Percentiles rank a stretch among this genome's conserved stretches.
Evolutionary conservation across 306 rosid species (phyloP).

Genomic region (Carpinus viminea): DNA sequence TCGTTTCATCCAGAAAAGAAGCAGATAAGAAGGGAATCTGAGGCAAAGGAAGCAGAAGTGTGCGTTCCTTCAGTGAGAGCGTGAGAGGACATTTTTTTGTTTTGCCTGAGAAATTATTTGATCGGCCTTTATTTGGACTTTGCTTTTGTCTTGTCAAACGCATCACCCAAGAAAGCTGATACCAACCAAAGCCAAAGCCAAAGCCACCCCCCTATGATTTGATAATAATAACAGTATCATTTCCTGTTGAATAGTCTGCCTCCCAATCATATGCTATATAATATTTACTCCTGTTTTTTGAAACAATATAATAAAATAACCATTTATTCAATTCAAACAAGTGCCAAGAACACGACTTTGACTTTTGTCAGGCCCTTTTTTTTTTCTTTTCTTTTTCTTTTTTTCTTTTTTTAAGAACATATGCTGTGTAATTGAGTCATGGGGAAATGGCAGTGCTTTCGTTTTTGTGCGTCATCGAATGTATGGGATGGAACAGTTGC

Average conservation of each 20-base stretch:
- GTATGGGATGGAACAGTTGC: neutral
- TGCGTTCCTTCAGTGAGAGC: slow-evolving; percentile 53
- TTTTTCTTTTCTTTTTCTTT: no score
- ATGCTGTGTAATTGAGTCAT: neutral
- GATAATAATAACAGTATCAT: slow-evolving; percentile 42
- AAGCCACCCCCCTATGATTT: slow-evolving; percentile 35
- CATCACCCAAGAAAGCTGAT: slow-evolving; percentile 61
- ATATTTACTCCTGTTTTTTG: neutral
- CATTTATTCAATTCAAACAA: neutral
- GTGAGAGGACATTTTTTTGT: slow-evolving; percentile 41
- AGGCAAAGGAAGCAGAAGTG: slow-evolving; percentile 39
- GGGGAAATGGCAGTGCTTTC: neutral
- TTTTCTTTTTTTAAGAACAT: neutral
- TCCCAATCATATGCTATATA: slow-evolving; percentile 34
- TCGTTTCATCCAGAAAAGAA: slow-evolving; percentile 4
- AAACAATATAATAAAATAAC: neutral
- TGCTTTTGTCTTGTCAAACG: slow-evolving; percentile 73
- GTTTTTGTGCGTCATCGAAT: neutral
- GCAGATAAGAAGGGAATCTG: slow-evolving; percentile 59
- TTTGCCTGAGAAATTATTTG: slow-evolving; percentile 46
- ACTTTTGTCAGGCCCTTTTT: neutral
- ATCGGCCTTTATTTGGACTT: slow-evolving; percentile 38
- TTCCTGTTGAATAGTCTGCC: slow-evolving; percentile 7
- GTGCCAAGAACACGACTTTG: neutral
- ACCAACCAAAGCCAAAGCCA: slow-evolving; percentile 35